Conservation (phyloP, 1,284 basidiomycete genomes). For the Volvariella surrecta region DNA sequence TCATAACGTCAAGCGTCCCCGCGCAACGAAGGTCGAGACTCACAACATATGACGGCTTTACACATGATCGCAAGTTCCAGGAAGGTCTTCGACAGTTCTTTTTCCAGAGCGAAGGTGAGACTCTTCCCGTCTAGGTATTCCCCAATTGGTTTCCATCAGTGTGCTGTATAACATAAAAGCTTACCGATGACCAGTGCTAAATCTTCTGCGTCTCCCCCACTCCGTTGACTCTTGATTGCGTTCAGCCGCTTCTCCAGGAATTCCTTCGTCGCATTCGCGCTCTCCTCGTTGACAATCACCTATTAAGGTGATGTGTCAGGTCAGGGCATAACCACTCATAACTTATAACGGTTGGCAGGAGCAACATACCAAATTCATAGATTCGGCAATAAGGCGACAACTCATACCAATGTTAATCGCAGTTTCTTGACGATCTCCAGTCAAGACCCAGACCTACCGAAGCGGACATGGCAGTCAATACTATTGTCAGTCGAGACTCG, state of each 20-base stretch:
- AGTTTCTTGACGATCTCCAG: slow-evolving; percentile 97
- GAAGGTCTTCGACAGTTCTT: slow-evolving; percentile 84
- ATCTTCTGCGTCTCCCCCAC: slow-evolving; percentile 88
- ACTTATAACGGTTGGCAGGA: no score
- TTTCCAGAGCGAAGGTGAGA: slow-evolving; percentile 87
- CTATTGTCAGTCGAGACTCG: slow-evolving; percentile 1
- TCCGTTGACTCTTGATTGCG: slow-evolving; percentile 90
- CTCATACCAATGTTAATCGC: slow-evolving; percentile 99
- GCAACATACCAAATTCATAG: slow-evolving; percentile 90
- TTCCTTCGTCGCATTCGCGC: slow-evolving; percentile 73
- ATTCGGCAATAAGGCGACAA: slow-evolving; percentile 93
- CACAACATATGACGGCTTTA: slow-evolving; percentile 97
- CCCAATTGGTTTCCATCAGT: slow-evolving; percentile 6
- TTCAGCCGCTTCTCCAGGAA: slow-evolving; percentile 83
- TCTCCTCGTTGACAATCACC: slow-evolving; percentile 95
- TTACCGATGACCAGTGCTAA: slow-evolving; percentile 90
- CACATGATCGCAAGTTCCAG: slow-evolving; percentile 97
- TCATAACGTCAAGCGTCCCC: no score
- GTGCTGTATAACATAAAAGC: slow-evolving; percentile 10
- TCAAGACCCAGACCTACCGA: slow-evolving; percentile 88
- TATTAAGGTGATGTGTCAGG: slow-evolving; percentile 20
- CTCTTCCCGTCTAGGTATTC: slow-evolving; percentile 80
- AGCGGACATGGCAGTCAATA: slow-evolving; percentile 7
- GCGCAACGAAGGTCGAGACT: slow-evolving; percentile 18
- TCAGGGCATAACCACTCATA: no score